Evolutionary conservation across 345 rosid genomes (phyloP).

Genomic region (Acer saccharum): DNA sequence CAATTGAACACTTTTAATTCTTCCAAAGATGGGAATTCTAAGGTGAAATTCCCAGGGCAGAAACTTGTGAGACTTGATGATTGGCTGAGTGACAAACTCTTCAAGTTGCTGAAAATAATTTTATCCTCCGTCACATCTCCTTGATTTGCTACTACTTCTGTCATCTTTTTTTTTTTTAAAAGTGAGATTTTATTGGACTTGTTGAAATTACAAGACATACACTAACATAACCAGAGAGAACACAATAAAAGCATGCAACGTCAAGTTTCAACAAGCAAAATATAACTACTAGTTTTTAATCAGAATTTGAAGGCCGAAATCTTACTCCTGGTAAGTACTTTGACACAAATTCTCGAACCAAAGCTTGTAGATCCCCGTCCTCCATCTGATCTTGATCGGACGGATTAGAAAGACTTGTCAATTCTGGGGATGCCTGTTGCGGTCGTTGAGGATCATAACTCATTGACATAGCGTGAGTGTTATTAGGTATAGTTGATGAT

Average conservation of each 20-base stretch:
- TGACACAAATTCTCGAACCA: constrained; percentile 54
- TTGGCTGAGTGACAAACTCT: no score
- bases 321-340: constrained; percentile 45
- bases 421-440: constrained; percentile 13
- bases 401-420: constrained; percentile 10
- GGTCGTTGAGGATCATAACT: constrained; percentile 29
- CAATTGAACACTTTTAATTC: no score
- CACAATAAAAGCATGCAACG: neutral
- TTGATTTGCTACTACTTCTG: no score
- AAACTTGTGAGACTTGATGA: no score
- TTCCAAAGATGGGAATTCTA: no score
- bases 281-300: neutral
- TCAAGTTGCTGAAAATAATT: no score
- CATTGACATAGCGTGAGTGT: constrained; percentile 10
- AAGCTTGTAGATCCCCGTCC: constrained; percentile 41
- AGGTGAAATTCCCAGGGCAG: no score
- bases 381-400: constrained; percentile 25
- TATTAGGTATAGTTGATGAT: constrained; percentile 22
- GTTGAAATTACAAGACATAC: constrained; percentile 3
- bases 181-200: constrained; percentile 3
- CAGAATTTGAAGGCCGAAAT: constrained; percentile 31
- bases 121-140: no score
- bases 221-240: neutral
- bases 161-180: no score
- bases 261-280: neutral